phyloP scores from a whole-genome alignment of 306 rosid genomes.

The Inga laurina region DNA sequence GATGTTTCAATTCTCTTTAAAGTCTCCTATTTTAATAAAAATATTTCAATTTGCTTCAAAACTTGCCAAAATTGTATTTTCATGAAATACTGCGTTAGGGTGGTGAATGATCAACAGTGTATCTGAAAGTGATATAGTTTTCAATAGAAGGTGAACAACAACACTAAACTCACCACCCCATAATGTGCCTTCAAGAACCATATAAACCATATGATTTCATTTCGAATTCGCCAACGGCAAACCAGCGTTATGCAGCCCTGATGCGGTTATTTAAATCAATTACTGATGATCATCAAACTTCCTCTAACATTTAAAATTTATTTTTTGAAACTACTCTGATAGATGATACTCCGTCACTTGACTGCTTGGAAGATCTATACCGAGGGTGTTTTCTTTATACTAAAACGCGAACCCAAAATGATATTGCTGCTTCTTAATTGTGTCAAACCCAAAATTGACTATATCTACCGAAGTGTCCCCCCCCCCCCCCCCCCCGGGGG shows the following conservation, averaged over 20 bases:
- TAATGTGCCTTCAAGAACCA: background rate
- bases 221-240: background rate
- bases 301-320: background rate
- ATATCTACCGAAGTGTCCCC: background rate
- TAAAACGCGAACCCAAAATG: conserved; percentile 14
- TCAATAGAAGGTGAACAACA: background rate
- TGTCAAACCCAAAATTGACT: background rate
- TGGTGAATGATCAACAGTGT: conserved; percentile 10
- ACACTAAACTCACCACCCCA: background rate
- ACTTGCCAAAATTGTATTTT: conserved; percentile 13
- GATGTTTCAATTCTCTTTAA: background rate
- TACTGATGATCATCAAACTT: background rate
- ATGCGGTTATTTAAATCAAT: background rate
- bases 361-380: background rate
- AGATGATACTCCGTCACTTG: background rate
- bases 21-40: background rate
- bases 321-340: background rate
- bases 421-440: background rate
- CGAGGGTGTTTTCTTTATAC: background rate
- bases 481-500: too few relatives aligned
- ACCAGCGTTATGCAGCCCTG: background rate
- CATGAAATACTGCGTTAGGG: background rate
- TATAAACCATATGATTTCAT: background rate
- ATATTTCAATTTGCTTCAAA: background rate
- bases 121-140: background rate